Evolutionary conservation across 352 stramenopile species (phyloP).

Genomic region (Hyaloperonospora arabidopsidis): DNA sequence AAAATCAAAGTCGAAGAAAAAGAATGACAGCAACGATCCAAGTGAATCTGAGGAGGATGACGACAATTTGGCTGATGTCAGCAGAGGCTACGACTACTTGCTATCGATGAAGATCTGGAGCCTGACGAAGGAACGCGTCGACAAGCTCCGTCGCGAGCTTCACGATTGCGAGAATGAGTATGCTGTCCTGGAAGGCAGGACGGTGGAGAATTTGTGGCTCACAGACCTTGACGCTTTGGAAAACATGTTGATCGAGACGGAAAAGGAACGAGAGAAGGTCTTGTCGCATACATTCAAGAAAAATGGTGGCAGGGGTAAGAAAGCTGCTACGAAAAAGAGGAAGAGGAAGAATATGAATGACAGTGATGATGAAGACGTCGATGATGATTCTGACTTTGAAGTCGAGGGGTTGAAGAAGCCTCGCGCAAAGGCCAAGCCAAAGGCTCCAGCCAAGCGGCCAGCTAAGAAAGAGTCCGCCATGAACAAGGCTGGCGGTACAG

Average conservation of each 20-base stretch:
- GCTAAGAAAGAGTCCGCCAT: conserved; percentile 26
- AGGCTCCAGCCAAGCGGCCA: conserved; percentile 29
- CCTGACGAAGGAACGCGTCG: conserved; percentile 90
- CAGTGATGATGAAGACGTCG: conserved; percentile 43
- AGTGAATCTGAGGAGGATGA: conserved; percentile 55
- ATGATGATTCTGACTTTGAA: conserved; percentile 66
- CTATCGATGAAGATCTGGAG: conserved; percentile 92
- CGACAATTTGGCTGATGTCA: conserved; percentile 23
- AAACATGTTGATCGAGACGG: conserved; percentile 53
- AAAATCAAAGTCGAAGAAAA: conserved; percentile 38
- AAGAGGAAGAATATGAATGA: conserved; percentile 39
- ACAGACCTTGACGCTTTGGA: conserved; percentile 89
- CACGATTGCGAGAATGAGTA: conserved; percentile 83
- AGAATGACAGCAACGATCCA: conserved; percentile 37
- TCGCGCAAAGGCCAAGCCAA: conserved; percentile 33
- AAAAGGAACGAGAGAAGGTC: conserved; percentile 47
- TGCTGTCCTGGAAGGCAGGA: conserved; percentile 60
- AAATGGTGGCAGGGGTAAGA: conserved; percentile 41
- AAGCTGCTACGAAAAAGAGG: conserved; percentile 37
- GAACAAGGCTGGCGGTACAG: conserved; percentile 22
- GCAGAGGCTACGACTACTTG: conserved; percentile 90
- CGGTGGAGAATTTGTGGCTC: conserved; percentile 89
- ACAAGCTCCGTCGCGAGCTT: conserved; percentile 86
- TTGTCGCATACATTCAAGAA: conserved; percentile 50
- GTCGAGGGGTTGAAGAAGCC: conserved; percentile 21